phyloP scores from a whole-genome alignment of 2,329 filamentous ascomycete genomes.

The Aspergillus flavus region DNA sequence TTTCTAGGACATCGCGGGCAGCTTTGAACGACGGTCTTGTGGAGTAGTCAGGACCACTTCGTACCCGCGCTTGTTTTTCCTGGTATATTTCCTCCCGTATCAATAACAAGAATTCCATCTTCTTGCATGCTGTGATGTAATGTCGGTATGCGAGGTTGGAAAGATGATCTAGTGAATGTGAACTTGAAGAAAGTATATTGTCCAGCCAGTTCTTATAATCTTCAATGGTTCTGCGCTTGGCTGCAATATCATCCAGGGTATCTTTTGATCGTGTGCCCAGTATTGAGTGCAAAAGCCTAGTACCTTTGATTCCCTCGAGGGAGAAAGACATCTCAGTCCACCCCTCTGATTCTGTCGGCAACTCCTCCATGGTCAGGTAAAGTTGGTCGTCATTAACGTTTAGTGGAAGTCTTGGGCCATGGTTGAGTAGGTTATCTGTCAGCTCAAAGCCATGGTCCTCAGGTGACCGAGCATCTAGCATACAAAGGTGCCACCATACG shows the following conservation, averaged over 20 bases:
- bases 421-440: neutral
- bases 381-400: conserved; percentile 1
- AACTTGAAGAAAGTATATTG: neutral
- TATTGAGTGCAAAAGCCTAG: neutral
- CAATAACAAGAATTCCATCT: conserved; percentile 3
- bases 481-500: neutral
- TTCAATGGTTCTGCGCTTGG: neutral
- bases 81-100: neutral
- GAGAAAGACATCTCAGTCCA: conserved; percentile 4
- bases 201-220: neutral
- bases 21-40: neutral
- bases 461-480: neutral
- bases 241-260: neutral
- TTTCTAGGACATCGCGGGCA: neutral
- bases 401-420: neutral
- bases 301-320: neutral
- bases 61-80: neutral
- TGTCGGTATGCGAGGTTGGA: neutral
- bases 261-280: neutral
- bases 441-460: conserved; percentile 4
- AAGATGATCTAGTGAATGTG: neutral
- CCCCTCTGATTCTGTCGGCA: neutral
- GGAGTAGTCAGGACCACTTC: too few species aligned
- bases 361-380: neutral
- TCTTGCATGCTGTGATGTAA: neutral